A percentile compares a stretch with the other conserved stretches of the same genome.
These are phyloP conservation scores for Paecilomyces dactylethromorphus DNA, from an alignment of 2,329 filamentous ascomycete genomes.

Conservation along the genomic window DNA sequence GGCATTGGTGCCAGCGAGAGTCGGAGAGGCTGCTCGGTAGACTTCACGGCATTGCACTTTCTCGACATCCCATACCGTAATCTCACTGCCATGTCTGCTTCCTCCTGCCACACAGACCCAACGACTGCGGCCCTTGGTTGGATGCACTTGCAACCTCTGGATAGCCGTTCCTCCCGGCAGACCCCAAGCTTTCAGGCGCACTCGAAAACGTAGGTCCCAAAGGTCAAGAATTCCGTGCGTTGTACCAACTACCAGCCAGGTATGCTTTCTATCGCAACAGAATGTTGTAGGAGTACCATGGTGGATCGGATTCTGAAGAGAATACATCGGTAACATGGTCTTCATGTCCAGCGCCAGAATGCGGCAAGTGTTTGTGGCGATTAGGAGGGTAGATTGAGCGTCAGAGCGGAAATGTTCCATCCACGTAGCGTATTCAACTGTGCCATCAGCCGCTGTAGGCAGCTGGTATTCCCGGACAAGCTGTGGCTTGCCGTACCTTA, in stretches of 20 bases:
- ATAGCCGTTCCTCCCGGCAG: constrained; percentile 74
- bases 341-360: constrained; percentile 80
- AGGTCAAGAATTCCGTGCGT: constrained; percentile 87
- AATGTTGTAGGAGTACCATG: constrained; percentile 91
- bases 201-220: constrained; percentile 93
- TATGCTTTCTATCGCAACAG: constrained; percentile 74
- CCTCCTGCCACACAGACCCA: constrained; percentile 88
- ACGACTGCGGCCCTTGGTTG: constrained; percentile 67
- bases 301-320: constrained; percentile 78
- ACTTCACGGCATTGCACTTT: constrained; percentile 83
- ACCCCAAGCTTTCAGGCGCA: constrained; percentile 82
- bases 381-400: constrained; percentile 69
- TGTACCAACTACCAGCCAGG: constrained; percentile 88
- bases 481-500: constrained; percentile 70
- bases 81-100: constrained; percentile 70
- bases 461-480: constrained; percentile 77
- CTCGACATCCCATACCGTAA: constrained; percentile 94
- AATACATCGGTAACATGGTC: constrained; percentile 75
- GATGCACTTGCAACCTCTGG: constrained; percentile 72
- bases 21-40: constrained; percentile 55
- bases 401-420: constrained; percentile 86
- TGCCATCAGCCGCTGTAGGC: constrained; percentile 19
- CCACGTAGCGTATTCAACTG: constrained; percentile 75
- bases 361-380: constrained; percentile 80
- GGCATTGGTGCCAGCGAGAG: constrained; percentile 1